A percentile compares a stretch with the other conserved stretches of the same genome.
Evolutionary conservation across 2,329 filamentous ascomycete species (phyloP).

Genomic region (Penicillium sp.): DNA sequence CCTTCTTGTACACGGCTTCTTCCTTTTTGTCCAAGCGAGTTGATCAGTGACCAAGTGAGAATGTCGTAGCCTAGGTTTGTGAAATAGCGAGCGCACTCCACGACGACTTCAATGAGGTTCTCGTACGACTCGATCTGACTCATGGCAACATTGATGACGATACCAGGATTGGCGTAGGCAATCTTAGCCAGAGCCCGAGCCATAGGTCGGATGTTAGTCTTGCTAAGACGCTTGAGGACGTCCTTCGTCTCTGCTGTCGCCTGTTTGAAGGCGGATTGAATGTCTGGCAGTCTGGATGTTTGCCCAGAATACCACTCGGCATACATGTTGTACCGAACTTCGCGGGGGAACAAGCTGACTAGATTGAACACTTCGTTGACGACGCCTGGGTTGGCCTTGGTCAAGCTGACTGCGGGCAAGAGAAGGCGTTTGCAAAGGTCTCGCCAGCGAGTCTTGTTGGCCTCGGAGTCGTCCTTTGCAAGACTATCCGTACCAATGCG

Average conservation of each 20-base stretch:
- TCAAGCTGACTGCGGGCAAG: conserved; percentile 85
- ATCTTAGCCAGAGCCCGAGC: conserved; percentile 87
- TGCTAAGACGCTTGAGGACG: conserved; percentile 85
- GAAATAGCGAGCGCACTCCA: conserved; percentile 93
- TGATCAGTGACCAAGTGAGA: conserved; percentile 88
- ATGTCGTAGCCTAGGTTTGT: conserved; percentile 92
- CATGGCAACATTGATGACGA: conserved; percentile 87
- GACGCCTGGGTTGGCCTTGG: conserved; percentile 78
- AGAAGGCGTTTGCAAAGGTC: conserved; percentile 80
- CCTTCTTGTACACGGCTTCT: conserved; percentile 64
- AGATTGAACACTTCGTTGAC: conserved; percentile 87
- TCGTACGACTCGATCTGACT: conserved; percentile 91
- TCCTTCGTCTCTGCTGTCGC: conserved; percentile 79
- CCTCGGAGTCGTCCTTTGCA: conserved; percentile 67
- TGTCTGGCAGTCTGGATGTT: conserved; percentile 74
- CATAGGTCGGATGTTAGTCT: conserved; percentile 84
- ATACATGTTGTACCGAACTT: conserved; percentile 83
- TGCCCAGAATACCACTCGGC: conserved; percentile 87
- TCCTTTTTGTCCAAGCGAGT: conserved; percentile 62
- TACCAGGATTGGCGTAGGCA: conserved; percentile 85
- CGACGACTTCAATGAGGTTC: conserved; percentile 91
- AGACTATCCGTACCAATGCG: conserved; percentile 81
- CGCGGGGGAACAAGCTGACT: conserved; percentile 74
- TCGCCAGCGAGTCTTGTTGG: conserved; percentile 78
- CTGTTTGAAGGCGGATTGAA: conserved; percentile 76